A percentile compares a stretch with the other conserved stretches of the same genome.
Conservation (phyloP, 306 rosid genomes). For the Pueraria montana region DNA sequence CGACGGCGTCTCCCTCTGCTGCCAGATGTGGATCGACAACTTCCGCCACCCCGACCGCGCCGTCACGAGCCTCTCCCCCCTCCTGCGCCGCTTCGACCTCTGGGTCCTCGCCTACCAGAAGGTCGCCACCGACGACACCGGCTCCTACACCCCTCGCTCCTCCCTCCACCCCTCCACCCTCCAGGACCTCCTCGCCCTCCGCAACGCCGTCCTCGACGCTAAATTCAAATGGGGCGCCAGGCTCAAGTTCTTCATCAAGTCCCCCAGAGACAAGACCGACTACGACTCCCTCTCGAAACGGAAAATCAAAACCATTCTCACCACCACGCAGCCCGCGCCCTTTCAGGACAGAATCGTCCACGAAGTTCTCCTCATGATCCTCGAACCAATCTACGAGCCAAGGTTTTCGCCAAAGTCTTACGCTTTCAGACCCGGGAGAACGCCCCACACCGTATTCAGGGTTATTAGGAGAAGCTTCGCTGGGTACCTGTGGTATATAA, state of each 20-base stretch:
- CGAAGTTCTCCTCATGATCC: conserved; percentile 79
- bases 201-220: conserved; percentile 83
- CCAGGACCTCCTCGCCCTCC: conserved; percentile 79
- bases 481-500: conserved; percentile 90
- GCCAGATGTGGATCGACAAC: conserved; percentile 85
- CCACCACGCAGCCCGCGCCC: conserved; percentile 80
- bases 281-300: conserved; percentile 80
- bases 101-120: conserved; percentile 95
- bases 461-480: conserved; percentile 86
- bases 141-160: conserved; percentile 79
- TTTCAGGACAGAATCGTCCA: conserved; percentile 91
- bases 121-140: conserved; percentile 83
- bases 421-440: conserved; percentile 90
- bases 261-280: conserved; percentile 80
- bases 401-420: conserved; percentile 72
- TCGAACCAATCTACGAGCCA: conserved; percentile 89
- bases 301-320: conserved; percentile 77
- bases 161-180: conserved; percentile 67
- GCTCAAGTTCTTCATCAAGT: conserved; percentile 72
- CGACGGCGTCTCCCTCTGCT: conserved; percentile 76
- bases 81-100: conserved; percentile 80
- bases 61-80: conserved; percentile 69
- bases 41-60: conserved; percentile 74
- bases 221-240: conserved; percentile 92
- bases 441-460: conserved; percentile 78